These are phyloP conservation scores for Alternaria sp. DNA, from an alignment of 2,329 filamentous ascomycete species.

Conservation along the genomic window DNA sequence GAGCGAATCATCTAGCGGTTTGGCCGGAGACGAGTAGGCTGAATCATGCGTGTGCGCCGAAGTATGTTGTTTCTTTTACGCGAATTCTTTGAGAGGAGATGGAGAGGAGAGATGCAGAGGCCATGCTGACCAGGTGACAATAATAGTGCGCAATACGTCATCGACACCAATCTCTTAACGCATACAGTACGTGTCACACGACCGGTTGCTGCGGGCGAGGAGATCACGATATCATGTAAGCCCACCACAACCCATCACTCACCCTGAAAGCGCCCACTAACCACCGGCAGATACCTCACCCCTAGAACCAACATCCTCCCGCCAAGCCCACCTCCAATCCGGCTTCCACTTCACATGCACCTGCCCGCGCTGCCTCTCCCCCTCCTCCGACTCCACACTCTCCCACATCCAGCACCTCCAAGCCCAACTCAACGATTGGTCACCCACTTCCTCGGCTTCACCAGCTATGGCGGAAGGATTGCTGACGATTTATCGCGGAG, in stretches of 20 bases:
- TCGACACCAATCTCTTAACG: conserved; percentile 46
- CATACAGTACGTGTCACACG: conserved; percentile 50
- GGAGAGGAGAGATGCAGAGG: not conserved
- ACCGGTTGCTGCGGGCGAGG: conserved; percentile 44
- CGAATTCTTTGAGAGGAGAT: too few species aligned
- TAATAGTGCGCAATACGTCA: conserved; percentile 50
- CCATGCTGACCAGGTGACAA: conserved; percentile 20
- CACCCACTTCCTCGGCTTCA: conserved; percentile 18
- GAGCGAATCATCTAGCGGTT: conserved; percentile 40
- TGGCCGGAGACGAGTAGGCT: conserved; percentile 51
- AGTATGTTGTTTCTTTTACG: conserved; percentile 22
- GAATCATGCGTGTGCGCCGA: conserved; percentile 52
- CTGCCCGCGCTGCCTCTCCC: conserved; percentile 46
- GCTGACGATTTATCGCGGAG: conserved; percentile 43
- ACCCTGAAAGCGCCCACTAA: too few species aligned
- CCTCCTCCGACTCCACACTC: conserved; percentile 42
- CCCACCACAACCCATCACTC: not conserved
- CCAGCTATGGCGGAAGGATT: conserved; percentile 41
- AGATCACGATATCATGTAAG: conserved; percentile 52
- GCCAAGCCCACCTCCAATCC: conserved; percentile 40
- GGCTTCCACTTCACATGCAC: conserved; percentile 53
- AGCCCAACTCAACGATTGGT: conserved; percentile 41
- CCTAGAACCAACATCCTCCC: conserved; percentile 35
- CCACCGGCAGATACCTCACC: conserved; percentile 45
- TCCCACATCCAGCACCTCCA: conserved; percentile 41